Evolutionary conservation across 2,329 filamentous ascomycete genomes (phyloP).

Genomic region (Ploettnerulaceae sp.): DNA sequence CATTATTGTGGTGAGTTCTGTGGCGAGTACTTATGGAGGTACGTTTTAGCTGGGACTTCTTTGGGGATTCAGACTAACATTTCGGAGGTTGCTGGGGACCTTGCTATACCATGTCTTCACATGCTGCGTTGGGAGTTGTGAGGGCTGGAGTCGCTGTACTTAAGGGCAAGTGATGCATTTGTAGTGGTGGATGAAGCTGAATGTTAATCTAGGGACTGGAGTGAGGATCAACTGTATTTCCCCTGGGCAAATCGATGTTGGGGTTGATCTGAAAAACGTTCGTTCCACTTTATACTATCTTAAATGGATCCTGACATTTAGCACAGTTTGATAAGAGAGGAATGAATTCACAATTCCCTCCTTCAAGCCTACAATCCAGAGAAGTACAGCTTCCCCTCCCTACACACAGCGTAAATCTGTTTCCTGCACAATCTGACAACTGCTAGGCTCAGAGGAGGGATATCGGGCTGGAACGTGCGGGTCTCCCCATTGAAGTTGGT

Average conservation of each 20-base stretch:
- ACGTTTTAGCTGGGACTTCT: no score
- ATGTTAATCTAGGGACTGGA: slow-evolving; percentile 40
- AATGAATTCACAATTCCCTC: slow-evolving; percentile 50
- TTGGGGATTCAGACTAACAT: no score
- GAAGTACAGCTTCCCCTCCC: slow-evolving; percentile 33
- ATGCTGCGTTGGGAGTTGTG: slow-evolving; percentile 58
- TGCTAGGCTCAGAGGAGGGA: slow-evolving; percentile 41
- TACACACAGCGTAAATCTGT: not conserved
- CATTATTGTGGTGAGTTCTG: slow-evolving; percentile 56
- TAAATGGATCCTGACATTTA: not conserved
- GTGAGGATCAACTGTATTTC: slow-evolving; percentile 53
- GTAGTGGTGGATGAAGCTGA: not conserved
- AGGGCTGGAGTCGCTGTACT: slow-evolving; percentile 51
- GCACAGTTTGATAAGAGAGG: slow-evolving; percentile 46
- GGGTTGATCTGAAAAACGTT: slow-evolving; percentile 41
- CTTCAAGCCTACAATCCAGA: slow-evolving; percentile 46
- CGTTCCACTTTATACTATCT: slow-evolving; percentile 9
- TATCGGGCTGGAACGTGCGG: slow-evolving; percentile 55
- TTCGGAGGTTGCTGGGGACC: slow-evolving; percentile 60
- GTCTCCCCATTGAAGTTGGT: slow-evolving; percentile 53
- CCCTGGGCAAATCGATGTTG: slow-evolving; percentile 39
- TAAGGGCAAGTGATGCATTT: slow-evolving; percentile 41
- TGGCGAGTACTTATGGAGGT: slow-evolving; percentile 51
- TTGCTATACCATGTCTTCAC: slow-evolving; percentile 54
- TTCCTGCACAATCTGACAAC: not conserved